A percentile compares a stretch with the other conserved stretches of the same genome.
Evolutionary conservation across 331 rosid species (phyloP).

Genomic region (Acacia pycnantha): DNA sequence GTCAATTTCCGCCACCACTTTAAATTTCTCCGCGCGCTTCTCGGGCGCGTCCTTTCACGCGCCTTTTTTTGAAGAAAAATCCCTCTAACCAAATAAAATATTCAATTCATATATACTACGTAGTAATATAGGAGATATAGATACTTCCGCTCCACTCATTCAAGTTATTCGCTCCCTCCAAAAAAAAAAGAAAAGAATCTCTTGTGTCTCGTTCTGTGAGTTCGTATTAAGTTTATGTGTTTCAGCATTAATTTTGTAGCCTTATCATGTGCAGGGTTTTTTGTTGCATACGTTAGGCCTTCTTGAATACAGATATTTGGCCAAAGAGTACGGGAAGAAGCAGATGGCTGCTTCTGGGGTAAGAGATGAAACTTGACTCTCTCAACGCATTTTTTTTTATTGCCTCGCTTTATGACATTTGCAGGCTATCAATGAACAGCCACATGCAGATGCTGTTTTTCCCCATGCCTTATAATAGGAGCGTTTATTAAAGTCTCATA

Average conservation of each 20-base stretch:
- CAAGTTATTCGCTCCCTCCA: neutral
- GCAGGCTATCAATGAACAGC: neutral
- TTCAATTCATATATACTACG: neutral
- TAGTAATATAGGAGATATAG: too few species aligned
- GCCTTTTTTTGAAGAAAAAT: neutral
- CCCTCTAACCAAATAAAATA: neutral
- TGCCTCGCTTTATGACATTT: neutral
- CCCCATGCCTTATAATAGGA: neutral
- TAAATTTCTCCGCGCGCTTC: slow-evolving; percentile 21
- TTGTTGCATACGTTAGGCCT: neutral
- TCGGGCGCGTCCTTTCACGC: neutral
- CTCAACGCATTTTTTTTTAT: neutral
- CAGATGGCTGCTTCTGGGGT: slow-evolving; percentile 15
- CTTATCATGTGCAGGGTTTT: neutral
- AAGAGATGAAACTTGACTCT: neutral
- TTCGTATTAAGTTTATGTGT: neutral
- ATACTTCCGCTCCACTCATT: neutral
- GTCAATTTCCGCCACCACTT: neutral
- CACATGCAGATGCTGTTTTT: neutral
- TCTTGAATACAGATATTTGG: neutral
- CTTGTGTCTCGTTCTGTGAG: neutral
- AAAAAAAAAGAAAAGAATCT: neutral
- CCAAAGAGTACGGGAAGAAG: neutral
- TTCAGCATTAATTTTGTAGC: neutral
- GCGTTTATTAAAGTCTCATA: neutral